Base-by-base conservation (phyloP, 176 grass and related monocot species). In the Rhynchospora breviuscula region DNA sequence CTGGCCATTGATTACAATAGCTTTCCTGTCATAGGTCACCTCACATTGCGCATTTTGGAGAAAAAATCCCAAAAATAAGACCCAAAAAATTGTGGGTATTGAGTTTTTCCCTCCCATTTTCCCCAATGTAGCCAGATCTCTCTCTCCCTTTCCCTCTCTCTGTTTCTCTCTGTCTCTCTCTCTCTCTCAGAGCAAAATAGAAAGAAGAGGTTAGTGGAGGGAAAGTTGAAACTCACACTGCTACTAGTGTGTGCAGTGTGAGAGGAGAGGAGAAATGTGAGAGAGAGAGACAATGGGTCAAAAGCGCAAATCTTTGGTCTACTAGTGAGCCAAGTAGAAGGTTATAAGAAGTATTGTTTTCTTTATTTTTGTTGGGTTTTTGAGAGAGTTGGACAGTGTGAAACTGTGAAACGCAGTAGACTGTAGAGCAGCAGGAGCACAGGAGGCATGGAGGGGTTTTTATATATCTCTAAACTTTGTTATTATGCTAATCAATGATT, bases 11-110 rank as follows among this genome's bases (percentile, higher is more conserved):
- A 99, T 93, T 51, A 99, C 7, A 74, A 99, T 86, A 5, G 97
- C 85, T 89, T 92, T 99, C 83, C 80, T 88, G 90, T 99, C 97
- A 65, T 95, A 99, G 0, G 93, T 95, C 23, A 99, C 97, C 56
- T 88, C 87, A 81, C 85, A 89, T 69, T 90, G 89, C 49, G 60
- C 96, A 19, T 45, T 49, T 62, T 62, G 45, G 18, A 87, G 72
- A 13, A 81, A 79, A 33, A 87, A 15, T 10, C 66, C 89, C 85
- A 85, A 61, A 21, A 71, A 43, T 69, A 85, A 63, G 23, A 23
- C 45, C 73, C 71, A 73, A 71, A 82, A 88, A 67, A 66, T 61
- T 60, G 65, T 80, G 21, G 47, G 65, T 48, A 68, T 67, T 67
- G 85, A 86, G 63, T 75, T 65, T 63, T 65, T 17, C 56, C 23